Base-by-base conservation (phyloP, 2,329 filamentous ascomycete species). In the Aspergillus tamarii region DNA sequence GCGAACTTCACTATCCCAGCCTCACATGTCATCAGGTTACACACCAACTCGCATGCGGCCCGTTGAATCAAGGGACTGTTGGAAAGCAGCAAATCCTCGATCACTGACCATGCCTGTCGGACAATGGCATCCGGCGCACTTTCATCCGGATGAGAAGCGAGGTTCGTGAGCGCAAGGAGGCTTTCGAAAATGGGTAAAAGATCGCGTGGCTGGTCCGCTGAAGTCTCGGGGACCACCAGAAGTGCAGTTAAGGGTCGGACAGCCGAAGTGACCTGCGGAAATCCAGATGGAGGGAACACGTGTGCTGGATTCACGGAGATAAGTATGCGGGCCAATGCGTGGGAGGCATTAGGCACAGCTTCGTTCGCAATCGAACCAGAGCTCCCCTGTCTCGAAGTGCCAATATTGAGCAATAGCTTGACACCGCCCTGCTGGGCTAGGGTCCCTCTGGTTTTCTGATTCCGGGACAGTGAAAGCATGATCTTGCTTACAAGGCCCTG, bases 391-490 rank as follows among this genome's bases (percentile, higher is more conserved):
- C 73, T 75, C 9, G 76, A 74, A 43, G 73, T 77, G 64, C 84
- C 88, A 89, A 60, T 89, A 86, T 89, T 86, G 30, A 98, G 85
- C 26, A 98, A 84, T 1, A 97, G 85, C 70, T 91, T 95, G 21
- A 97, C 87, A 2, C 92, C 93, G n/a, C 95, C 95, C 83, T 98
- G 94, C 74, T 98, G 95, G 3, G 93, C 92, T 67, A 99, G 88
- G 56, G 87, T 85, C 0, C 93, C 91, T 12, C 95, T 88, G 62
- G 93, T 84, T 61, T 88, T 88, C 45, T 89, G 84, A n/a, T 88
- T 89, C 71, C 89, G 88, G 21, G 93, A 89, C 5, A 99, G 82
- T 0, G 92, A 88, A 65, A 92, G 87, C 39, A 98, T 81, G 65
- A 97, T 94, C 54, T 88, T 88, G 59, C 92, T 85, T 59, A 91